phyloP scores from a whole-genome alignment of 768 basidiomycete genomes.

The Termitomyces eurrhizus region DNA sequence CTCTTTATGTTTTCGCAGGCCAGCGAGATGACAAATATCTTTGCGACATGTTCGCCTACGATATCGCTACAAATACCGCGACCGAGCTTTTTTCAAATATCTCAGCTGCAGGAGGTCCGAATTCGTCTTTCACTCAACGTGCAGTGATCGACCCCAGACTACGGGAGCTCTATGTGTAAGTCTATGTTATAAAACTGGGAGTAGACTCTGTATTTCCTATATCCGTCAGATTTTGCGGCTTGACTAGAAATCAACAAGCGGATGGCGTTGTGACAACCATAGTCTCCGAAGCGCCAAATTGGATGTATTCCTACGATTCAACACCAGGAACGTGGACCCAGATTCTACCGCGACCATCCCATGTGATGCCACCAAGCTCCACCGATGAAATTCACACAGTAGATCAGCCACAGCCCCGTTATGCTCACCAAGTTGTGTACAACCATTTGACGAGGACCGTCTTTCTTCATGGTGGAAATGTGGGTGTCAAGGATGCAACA shows the following conservation, averaged over 20 bases:
- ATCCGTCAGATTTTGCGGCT: slow-evolving; percentile 53
- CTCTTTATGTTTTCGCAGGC: slow-evolving; percentile 72
- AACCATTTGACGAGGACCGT: slow-evolving; percentile 50
- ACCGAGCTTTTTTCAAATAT: slow-evolving; percentile 65
- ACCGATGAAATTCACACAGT: background rate
- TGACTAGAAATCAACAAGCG: slow-evolving; percentile 40
- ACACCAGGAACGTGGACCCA: slow-evolving; percentile 64
- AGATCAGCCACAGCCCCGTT: slow-evolving; percentile 56
- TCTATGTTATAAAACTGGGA: slow-evolving; percentile 1
- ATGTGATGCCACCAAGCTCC: background rate
- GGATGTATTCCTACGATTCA: slow-evolving; percentile 63
- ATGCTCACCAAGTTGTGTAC: slow-evolving; percentile 79
- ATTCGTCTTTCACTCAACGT: slow-evolving; percentile 70
- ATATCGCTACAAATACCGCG: slow-evolving; percentile 52
- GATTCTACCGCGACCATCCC: slow-evolving; percentile 38
- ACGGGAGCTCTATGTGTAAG: slow-evolving; percentile 74
- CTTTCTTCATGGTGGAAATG: slow-evolving; percentile 79
- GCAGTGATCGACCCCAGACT: slow-evolving; percentile 62
- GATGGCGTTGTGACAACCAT: slow-evolving; percentile 35
- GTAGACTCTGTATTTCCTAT: background rate
- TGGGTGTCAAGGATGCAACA: slow-evolving; percentile 31
- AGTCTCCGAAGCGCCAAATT: slow-evolving; percentile 50
- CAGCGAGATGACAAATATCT: slow-evolving; percentile 64
- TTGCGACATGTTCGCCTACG: slow-evolving; percentile 75
- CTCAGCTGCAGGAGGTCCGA: slow-evolving; percentile 57